Conservation (phyloP, 495 filamentous ascomycete species). For the Diplogelasinospora grovesii region DNA sequence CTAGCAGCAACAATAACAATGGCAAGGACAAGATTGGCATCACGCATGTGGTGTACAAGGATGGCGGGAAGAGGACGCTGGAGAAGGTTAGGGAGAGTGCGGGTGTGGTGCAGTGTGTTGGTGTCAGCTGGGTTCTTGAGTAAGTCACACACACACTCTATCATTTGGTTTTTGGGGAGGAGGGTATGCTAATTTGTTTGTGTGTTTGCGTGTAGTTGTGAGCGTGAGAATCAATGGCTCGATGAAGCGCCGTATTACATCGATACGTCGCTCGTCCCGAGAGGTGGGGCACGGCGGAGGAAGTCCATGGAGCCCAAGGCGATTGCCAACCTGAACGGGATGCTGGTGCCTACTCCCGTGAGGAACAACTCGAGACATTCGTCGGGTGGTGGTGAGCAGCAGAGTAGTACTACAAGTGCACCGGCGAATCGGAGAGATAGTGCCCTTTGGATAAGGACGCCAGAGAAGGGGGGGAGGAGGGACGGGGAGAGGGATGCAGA, state of each 20-base stretch:
- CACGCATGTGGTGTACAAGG: slow-evolving; percentile 94
- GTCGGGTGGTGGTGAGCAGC: slow-evolving; percentile 33
- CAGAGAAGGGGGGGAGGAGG: too few relatives aligned
- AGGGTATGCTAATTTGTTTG: too few relatives aligned
- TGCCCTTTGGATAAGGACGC: slow-evolving; percentile 42
- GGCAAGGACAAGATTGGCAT: slow-evolving; percentile 69
- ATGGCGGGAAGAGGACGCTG: slow-evolving; percentile 77
- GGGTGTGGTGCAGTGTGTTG: slow-evolving; percentile 75
- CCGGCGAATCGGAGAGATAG: slow-evolving; percentile 39
- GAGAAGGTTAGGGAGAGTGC: slow-evolving; percentile 75
- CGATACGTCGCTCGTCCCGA: slow-evolving; percentile 63
- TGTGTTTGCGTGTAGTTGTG: slow-evolving; percentile 54
- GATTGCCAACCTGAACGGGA: slow-evolving; percentile 66
- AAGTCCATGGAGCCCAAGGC: slow-evolving; percentile 90
- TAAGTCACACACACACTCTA: too few relatives aligned
- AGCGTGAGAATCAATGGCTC: slow-evolving; percentile 70
- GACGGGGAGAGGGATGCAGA: slow-evolving; percentile 24
- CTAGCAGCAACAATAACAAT: slow-evolving; percentile 26
- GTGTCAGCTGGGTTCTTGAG: slow-evolving; percentile 84
- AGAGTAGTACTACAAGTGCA: slow-evolving; percentile 17
- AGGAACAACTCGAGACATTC: slow-evolving; percentile 22
- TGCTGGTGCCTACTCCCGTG: slow-evolving; percentile 42
- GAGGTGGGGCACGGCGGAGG: slow-evolving; percentile 68
- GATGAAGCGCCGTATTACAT: slow-evolving; percentile 64
- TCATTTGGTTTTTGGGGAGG: too few relatives aligned